Base-by-base conservation (phyloP, 2,329 filamentous ascomycete species). In the Colletotrichum sp. region DNA sequence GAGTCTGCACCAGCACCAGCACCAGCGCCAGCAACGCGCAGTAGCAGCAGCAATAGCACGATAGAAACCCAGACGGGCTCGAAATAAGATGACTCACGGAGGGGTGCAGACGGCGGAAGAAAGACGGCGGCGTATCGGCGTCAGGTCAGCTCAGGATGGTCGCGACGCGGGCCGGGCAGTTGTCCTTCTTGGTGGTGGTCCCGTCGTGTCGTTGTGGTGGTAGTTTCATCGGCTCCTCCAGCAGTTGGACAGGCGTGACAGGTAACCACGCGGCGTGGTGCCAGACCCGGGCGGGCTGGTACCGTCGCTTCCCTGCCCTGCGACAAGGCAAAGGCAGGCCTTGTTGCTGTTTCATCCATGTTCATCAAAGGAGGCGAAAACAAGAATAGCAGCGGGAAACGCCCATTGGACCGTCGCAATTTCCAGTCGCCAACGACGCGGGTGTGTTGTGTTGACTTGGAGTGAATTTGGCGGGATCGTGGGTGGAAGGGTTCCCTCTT, bases 91-190 rank as follows among this genome's bases (percentile, higher is more conserved):
- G 63, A 64, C 13, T 34, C 52, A 71, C 68, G 72, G 63, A 68
- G 72, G 39, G 30, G 62, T 67, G 72, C 32, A 70, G 71, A 24
- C 55, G 63, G 68, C n/a, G 57, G 36, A 36, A 32, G 24, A 57
- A 49, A 28, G 30, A 65, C 52, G 64, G 64, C 72, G 72, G 68
- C 68, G 72, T 55, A 34, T 68, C 69, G 70, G 69, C 64, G 63
- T 63, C 69, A 72, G 73, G 63, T 76, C 55, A 59, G 59, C 16
- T 26, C 21, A 57, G 39, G 44, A 63, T 44, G 64, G 73, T 68
- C 73, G 63, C 64, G 28, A 76, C 73, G 70, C 70, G 70, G 70
- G 70, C 70, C 73, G 70, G 59, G 21, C 36, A 21, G n/a, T 68
- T 60, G 68, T 39, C 57, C 55, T 21, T 70, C 68, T 55, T 68